phyloP scores from a whole-genome alignment of 495 filamentous ascomycete genomes.

The Rusavskia elegans region DNA sequence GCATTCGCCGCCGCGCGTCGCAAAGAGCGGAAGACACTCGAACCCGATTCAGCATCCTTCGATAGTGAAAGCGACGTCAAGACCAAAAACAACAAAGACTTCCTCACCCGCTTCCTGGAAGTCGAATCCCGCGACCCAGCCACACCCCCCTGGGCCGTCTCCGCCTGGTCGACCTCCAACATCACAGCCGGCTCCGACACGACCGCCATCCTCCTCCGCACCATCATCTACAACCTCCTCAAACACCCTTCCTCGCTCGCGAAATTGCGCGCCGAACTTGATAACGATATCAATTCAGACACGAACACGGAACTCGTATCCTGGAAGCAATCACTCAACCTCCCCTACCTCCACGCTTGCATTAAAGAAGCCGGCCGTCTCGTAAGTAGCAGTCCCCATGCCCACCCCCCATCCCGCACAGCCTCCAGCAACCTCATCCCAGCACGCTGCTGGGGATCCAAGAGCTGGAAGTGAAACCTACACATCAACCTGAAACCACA shows the following conservation, averaged over 20 bases:
- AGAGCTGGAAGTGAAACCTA: too few relatives aligned
- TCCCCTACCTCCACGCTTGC: conserved; percentile 25
- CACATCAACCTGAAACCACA: too few relatives aligned
- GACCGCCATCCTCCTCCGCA: conserved; percentile 24
- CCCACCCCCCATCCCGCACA: too few relatives aligned
- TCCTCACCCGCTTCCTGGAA: conserved; percentile 23
- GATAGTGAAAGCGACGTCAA: neutral
- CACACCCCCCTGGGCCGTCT: conserved; percentile 14
- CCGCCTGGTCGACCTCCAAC: conserved; percentile 26
- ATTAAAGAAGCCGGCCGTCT: too few relatives aligned
- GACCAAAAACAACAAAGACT: conserved; percentile 9
- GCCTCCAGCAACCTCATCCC: too few relatives aligned
- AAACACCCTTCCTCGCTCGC: conserved; percentile 14
- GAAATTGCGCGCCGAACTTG: conserved; percentile 14
- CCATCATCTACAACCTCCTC: conserved; percentile 21
- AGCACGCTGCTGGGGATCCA: too few relatives aligned
- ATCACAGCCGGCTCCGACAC: conserved; percentile 30
- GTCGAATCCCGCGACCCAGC: conserved; percentile 16
- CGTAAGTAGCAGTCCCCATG: too few relatives aligned
- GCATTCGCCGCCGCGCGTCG: neutral
- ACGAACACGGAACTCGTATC: conserved; percentile 5
- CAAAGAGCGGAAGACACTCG: neutral
- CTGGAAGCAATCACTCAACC: conserved; percentile 19
- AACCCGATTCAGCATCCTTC: neutral
- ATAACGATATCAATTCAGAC: too few relatives aligned